Base-by-base conservation (phyloP, 1,284 basidiomycete species). In the Meira nashicola region DNA sequence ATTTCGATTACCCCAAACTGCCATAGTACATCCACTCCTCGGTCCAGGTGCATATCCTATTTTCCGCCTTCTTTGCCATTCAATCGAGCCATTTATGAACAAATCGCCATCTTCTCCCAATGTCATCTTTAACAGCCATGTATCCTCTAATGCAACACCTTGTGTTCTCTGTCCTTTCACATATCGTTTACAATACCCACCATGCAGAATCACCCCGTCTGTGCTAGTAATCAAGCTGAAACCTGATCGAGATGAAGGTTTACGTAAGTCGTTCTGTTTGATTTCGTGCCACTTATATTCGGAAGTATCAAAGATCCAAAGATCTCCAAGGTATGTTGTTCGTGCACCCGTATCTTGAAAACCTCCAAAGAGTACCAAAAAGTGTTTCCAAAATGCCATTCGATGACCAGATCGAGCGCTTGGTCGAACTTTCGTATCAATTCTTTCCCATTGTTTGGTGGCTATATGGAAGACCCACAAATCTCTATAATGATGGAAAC, bases 151-250 rank as follows among this genome's bases (percentile, higher is more conserved):
- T 78, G 90, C 91, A 10, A 92, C 83, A 1, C 58, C 58, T 40
- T 92, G 82, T 0, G 89, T 86, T 2, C 89, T 63, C 73, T 92
- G 90, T 0, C 90, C 90, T 74, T 93, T 93, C 43, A 83, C 80
- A 69, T 94, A 95, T 76, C 90, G 89, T 76, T 95, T 95, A 74
- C 89, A 90, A 77, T 95, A 96, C 0, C 92, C 92, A 15, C 91
- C 92, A 70, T 93, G 86, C 9, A 96, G 77, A 2, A 94, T 77
- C 6, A 93, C 84, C 0, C 92, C 92, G 9, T 95, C 91, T 0
- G 86, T 74, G 1, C 84, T 85, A 0, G 92, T 82, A 1, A 96
- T 81, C 74, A 95, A 89, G 0, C 90, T 93, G 77, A 93, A 94
- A 0, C 91, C 91, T 61, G 51, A 37, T n/a, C 63, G 23, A 9